phyloP scores from a whole-genome alignment of 306 rosid species.

The Vicia faba region DNA sequence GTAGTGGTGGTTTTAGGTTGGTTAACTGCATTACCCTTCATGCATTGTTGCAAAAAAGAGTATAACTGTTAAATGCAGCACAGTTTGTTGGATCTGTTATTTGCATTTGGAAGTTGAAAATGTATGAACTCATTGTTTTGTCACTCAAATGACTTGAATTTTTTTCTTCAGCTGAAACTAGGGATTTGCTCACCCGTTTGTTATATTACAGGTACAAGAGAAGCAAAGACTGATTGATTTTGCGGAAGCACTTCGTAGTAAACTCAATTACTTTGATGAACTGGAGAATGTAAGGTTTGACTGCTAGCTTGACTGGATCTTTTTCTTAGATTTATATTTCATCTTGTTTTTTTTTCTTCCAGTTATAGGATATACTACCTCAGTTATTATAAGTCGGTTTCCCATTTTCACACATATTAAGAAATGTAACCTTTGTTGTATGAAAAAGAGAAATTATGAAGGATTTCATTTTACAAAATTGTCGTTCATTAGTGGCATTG shows the following conservation, averaged over 20 bases:
- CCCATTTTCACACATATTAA: too few relatives aligned
- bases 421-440: too few relatives aligned
- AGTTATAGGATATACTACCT: conserved; percentile 14
- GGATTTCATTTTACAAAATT: too few relatives aligned
- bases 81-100: conserved; percentile 31
- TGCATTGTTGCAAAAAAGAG: not conserved
- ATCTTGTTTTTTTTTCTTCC: not conserved
- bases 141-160: not conserved
- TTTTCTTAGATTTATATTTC: conserved; percentile 33
- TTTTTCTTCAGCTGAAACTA: conserved; percentile 36
- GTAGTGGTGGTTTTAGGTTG: conserved; percentile 17
- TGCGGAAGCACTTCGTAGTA: conserved; percentile 91
- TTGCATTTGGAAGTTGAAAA: conserved; percentile 24
- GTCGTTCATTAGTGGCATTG: too few relatives aligned
- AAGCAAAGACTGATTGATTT: conserved; percentile 90
- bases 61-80: conserved; percentile 2
- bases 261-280: conserved; percentile 95
- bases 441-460: too few relatives aligned
- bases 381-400: too few relatives aligned
- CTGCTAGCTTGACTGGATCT: conserved; percentile 72
- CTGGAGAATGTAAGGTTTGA: conserved; percentile 99
- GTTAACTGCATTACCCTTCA: conserved; percentile 7
- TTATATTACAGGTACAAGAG: conserved; percentile 72
- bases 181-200: conserved; percentile 31
- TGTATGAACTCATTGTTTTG: not conserved